Base-by-base conservation (phyloP, 805 yeast genomes). In the Candida wancherniae region DNA sequence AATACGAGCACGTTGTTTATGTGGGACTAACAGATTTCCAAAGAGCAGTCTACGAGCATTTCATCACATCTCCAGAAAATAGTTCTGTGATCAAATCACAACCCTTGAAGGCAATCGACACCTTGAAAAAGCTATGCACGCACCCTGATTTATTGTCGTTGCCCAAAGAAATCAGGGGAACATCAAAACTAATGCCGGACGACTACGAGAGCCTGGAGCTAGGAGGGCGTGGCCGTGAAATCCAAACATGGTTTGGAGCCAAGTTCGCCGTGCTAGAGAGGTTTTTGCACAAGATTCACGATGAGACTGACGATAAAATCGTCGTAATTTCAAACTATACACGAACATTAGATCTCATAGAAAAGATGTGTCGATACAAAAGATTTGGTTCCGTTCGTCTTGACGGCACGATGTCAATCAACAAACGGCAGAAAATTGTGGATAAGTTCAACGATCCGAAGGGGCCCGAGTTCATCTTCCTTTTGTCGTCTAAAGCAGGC, bases 1-100 rank as follows among this genome's bases (percentile, higher is more conserved):
- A 92, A 57, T 88, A 87, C 53, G 98, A 92, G 55, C 95, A 92
- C 57, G 97, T 92, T 14, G 83, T 92, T n/a, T 92, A 90, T 55
- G 87, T 92, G 39, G 80, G 79, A 24, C 61, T 92, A 33, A 72
- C 90, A 2, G 85, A 84, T 0, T 70, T 88, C 58, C 98, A 92
- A 57, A 60, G 65, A 29, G 57, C 67, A 1, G 56, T 92, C 2
- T 92, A 92, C 51, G 64, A 73, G 31, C 80, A 80, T 42, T 84
- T 84, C 46, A 71, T 87, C 31, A 74, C 83, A 9, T 80, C 94
- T 5, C 86, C 92, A 2, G 92, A 80, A 31, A 80, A 86, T 42
- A 73, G 69, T 29, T 75, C 73, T 41, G 56, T 85, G 8, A 45
- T 84, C n/a, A 71, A 62, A 39, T 76, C 86, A 2, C 95, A 87